These are phyloP conservation scores for Fusarium pseudoanthophilum DNA, from an alignment of 2,329 filamentous ascomycete species.

Conservation along the genomic window DNA sequence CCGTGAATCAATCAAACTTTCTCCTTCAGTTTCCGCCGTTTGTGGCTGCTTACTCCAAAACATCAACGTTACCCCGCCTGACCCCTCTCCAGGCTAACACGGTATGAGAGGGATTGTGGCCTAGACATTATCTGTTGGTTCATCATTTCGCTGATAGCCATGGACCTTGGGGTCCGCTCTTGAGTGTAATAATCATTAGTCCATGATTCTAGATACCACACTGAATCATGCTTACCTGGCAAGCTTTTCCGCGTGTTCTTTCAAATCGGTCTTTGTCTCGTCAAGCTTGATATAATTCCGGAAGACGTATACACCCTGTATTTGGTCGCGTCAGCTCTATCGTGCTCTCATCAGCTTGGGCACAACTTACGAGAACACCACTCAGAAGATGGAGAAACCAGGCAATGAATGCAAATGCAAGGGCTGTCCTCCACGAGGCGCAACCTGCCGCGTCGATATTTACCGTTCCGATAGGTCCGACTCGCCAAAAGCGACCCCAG, in stretches of 20 bases:
- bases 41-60: not conserved
- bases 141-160: not conserved
- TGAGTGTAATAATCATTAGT: not conserved
- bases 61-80: not conserved
- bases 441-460: not conserved
- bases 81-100: no score
- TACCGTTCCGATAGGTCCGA: not conserved
- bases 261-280: not conserved
- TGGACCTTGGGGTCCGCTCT: not conserved
- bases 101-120: not conserved
- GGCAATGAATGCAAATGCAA: not conserved
- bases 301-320: not conserved
- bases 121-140: not conserved
- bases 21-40: not conserved
- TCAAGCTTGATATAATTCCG: not conserved
- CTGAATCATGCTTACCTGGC: not conserved
- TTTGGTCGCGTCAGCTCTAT: not conserved
- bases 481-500: not conserved
- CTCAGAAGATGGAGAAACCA: constrained; percentile 10
- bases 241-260: not conserved
- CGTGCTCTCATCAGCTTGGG: fast-evolving
- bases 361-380: not conserved
- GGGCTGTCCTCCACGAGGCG: not conserved
- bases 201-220: no score
- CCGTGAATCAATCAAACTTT: not conserved